Base-by-base conservation (phyloP, 176 grass and related monocot genomes). In the Lolium multiflorum region DNA sequence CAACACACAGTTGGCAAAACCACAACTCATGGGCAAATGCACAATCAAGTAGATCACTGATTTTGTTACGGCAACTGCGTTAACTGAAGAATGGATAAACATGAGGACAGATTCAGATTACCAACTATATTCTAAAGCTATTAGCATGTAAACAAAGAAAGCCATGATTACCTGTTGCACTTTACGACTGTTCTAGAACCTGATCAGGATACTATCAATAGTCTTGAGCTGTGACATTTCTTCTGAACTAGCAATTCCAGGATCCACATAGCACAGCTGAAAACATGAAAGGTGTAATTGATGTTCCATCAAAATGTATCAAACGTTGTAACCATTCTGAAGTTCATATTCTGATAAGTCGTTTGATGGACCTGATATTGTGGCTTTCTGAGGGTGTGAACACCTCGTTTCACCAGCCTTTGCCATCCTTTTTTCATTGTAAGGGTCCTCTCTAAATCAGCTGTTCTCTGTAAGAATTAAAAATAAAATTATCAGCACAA, bases 191-290 rank as follows among this genome's bases (percentile, higher is more conserved):
- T 88, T 61, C 87, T 91, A 98, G 71, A 95, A 90, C 64, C 82
- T 87, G 54, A 98, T 76, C 71, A 98, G 79, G 56, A 92, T 89
- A 85, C 91, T 91, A 78, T 91, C 88, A 74, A 96, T 91, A 81
- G 48, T 73, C 84, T 98, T 98, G 51, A 98, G 87, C 69, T 88
- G 86, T 79, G 89, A 78, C 82, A 91, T 90, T 86, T 98, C 93
- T 43, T 82, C 86, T 46, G 69, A 84, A 61, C 13, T 25, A 62
- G 90, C 86, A 84, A 98, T 91, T 72, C 96, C 93, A 82, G 84
- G 68, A 92, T 98, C 93, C 74, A 94, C 85, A 81, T 92, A 96
- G 81, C 93, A 98, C 55, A 98, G 80, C 96, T 98, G 81, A 49
- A 74, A 85, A 78, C 79, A 88, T n/a, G n/a, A n/a, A n/a, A n/a